Percentiles rank a stretch among this genome's conserved stretches.
Evolutionary conservation across 305 asterid genomes (phyloP).

Genomic region (Withania somnifera): DNA sequence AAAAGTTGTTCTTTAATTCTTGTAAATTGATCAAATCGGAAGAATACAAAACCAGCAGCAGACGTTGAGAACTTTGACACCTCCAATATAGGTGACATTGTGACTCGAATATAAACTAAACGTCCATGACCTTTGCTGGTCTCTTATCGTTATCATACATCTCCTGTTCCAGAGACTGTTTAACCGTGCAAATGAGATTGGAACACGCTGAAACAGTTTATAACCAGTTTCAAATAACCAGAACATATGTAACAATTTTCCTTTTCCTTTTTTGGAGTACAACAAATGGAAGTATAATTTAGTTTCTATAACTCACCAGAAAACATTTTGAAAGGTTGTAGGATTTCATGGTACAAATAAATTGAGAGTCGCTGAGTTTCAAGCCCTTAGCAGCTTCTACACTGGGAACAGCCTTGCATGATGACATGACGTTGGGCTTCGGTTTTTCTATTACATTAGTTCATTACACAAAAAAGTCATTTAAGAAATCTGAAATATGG

Average conservation of each 20-base stretch:
- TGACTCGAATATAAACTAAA: not conserved
- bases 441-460: too few relatives aligned
- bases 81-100: not conserved
- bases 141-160: not conserved
- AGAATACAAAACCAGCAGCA: too few relatives aligned
- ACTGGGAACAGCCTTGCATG: not conserved
- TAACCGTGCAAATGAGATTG: not conserved
- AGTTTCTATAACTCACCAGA: not conserved
- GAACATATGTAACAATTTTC: too few relatives aligned
- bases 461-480: too few relatives aligned
- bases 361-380: not conserved
- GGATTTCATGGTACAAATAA: not conserved
- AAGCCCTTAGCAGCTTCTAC: not conserved
- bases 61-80: too few relatives aligned
- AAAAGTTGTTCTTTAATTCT: too few relatives aligned
- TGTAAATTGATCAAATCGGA: too few relatives aligned
- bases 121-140: not conserved
- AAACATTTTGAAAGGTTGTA: not conserved
- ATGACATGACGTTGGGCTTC: too few relatives aligned
- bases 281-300: too few relatives aligned
- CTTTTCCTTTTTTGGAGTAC: too few relatives aligned
- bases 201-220: not conserved
- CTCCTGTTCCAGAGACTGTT: not conserved
- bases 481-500: too few relatives aligned
- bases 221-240: too few relatives aligned